Evolutionary conservation across 352 stramenopile genomes (phyloP).

Genomic region (Phytopythium boreale): DNA sequence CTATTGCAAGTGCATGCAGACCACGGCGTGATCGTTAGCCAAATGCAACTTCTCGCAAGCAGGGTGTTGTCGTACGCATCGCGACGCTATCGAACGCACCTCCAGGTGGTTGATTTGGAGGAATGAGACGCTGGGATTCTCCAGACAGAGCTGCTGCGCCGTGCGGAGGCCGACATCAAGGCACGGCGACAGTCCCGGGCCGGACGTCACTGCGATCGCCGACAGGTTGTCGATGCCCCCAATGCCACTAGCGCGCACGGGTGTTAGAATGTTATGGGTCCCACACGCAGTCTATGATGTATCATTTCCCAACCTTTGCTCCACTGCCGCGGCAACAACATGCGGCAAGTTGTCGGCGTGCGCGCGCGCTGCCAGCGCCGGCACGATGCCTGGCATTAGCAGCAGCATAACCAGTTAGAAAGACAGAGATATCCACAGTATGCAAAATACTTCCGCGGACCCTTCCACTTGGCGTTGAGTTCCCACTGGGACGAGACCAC

Average conservation of each 20-base stretch:
- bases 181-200: constrained; percentile 96
- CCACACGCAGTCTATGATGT: neutral
- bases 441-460: constrained; percentile 11
- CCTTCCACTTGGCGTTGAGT: constrained; percentile 83
- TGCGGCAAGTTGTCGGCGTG: constrained; percentile 95
- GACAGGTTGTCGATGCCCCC: constrained; percentile 82
- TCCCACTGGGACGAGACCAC: constrained; percentile 93
- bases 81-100: constrained; percentile 14
- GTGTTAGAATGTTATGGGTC: neutral
- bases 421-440: too few species aligned
- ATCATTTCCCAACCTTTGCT: constrained; percentile 56
- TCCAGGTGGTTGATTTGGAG: constrained; percentile 98
- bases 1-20: constrained; percentile 13
- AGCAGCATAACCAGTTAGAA: neutral
- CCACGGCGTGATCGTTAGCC: neutral
- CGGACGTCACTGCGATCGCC: constrained; percentile 95
- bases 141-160: constrained; percentile 77
- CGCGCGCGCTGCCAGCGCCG: constrained; percentile 90
- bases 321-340: constrained; percentile 90
- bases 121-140: constrained; percentile 90
- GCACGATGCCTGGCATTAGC: constrained; percentile 89
- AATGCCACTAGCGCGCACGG: constrained; percentile 37
- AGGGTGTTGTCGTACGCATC: neutral
- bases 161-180: constrained; percentile 92
- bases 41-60: too few species aligned